Percentiles rank a stretch among this genome's conserved stretches.
Evolutionary conservation across 495 filamentous ascomycete genomes (phyloP).

Genomic region (Chaetomium fimeti): DNA sequence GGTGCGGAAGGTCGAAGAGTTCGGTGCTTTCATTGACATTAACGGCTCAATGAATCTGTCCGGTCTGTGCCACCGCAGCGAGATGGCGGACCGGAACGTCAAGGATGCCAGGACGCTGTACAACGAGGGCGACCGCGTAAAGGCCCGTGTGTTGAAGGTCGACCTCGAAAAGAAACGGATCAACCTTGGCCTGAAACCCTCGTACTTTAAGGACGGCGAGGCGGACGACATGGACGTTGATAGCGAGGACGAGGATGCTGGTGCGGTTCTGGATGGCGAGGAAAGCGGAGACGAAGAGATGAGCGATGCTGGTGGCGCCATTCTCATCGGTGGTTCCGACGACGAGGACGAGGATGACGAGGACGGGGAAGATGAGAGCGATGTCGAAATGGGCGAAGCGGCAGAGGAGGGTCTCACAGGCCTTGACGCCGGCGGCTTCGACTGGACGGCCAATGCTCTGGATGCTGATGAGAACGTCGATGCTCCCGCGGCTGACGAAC

Average conservation of each 20-base stretch:
- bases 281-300: constrained; percentile 50
- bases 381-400: constrained; percentile 51
- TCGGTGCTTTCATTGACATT: constrained; percentile 88
- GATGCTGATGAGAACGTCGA: constrained; percentile 46
- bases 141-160: constrained; percentile 80
- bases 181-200: constrained; percentile 87
- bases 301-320: constrained; percentile 54
- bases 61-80: constrained; percentile 84
- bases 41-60: constrained; percentile 82
- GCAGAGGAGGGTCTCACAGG: constrained; percentile 46
- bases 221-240: constrained; percentile 56
- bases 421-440: constrained; percentile 77
- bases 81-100: constrained; percentile 80
- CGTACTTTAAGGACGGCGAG: constrained; percentile 70
- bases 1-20: constrained; percentile 88
- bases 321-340: constrained; percentile 50
- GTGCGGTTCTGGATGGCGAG: constrained; percentile 43
- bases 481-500: constrained; percentile 41
- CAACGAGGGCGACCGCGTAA: constrained; percentile 82
- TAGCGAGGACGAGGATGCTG: constrained; percentile 51
- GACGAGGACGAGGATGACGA: constrained; percentile 49
- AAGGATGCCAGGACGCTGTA: constrained; percentile 80
- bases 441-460: constrained; percentile 71
- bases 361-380: constrained; percentile 42
- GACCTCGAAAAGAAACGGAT: constrained; percentile 71